phyloP scores from a whole-genome alignment of 768 basidiomycete genomes.

The Mycena maculata region DNA sequence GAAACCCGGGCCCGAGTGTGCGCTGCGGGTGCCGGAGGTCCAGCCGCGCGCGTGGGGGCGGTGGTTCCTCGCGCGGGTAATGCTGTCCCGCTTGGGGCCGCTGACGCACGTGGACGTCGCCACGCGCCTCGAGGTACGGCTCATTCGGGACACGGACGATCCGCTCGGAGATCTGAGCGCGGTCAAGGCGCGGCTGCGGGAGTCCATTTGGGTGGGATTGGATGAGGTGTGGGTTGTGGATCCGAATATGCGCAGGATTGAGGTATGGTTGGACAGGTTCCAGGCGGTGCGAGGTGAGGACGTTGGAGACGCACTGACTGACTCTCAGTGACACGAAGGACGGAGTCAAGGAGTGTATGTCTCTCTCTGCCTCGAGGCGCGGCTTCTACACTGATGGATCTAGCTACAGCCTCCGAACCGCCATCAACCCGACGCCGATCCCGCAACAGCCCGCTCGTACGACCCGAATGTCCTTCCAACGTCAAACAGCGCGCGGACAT shows the following conservation, averaged over 20 bases:
- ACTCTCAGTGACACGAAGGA: too few relatives aligned
- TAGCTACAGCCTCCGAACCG: too few relatives aligned
- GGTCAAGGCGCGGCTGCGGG: conserved; percentile 5
- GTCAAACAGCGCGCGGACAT: background rate
- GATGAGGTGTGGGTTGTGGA: background rate
- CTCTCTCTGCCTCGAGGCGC: too few relatives aligned
- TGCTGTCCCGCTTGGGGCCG: background rate
- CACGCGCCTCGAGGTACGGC: conserved; percentile 15
- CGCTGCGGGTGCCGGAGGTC: conserved; percentile 22
- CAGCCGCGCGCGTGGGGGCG: conserved; percentile 14
- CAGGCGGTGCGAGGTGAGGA: background rate
- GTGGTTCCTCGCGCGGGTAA: background rate
- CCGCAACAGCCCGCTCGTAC: too few relatives aligned
- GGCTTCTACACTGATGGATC: too few relatives aligned
- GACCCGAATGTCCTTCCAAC: too few relatives aligned
- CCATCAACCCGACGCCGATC: too few relatives aligned
- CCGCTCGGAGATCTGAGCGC: background rate
- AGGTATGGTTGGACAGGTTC: conserved; percentile 24
- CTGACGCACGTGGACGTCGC: conserved; percentile 29
- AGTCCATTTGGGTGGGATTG: background rate
- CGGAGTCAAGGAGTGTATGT: too few relatives aligned
- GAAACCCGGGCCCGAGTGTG: conserved; percentile 9
- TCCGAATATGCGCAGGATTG: conserved; percentile 9
- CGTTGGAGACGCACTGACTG: too few relatives aligned
- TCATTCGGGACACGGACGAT: conserved; percentile 17